phyloP scores from a whole-genome alignment of 805 yeast species.

The Candida incommunis region DNA sequence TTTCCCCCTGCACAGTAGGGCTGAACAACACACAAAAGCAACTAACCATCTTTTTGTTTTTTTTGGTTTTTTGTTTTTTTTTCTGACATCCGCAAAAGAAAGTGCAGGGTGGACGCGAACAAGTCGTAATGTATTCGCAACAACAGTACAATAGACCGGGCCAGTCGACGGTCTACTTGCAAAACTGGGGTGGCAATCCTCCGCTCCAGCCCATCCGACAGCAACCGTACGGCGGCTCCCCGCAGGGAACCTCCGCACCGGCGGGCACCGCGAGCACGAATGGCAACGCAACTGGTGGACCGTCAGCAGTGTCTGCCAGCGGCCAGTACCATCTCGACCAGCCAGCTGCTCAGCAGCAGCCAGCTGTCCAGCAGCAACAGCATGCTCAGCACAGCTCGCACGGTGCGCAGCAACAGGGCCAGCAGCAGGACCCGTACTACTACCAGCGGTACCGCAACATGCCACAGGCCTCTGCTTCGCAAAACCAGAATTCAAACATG shows the following conservation, averaged over 20 bases:
- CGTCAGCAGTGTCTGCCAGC: not conserved
- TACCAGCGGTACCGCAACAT: not conserved
- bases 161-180: not conserved
- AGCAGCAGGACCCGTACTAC: not conserved
- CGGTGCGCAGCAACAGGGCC: not conserved
- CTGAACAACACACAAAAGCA: too few relatives aligned
- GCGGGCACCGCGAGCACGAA: too few relatives aligned
- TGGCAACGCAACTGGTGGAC: not conserved
- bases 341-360: not conserved
- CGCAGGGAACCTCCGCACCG: too few relatives aligned
- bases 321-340: not conserved
- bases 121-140: not conserved
- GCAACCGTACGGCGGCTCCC: too few relatives aligned
- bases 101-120: not conserved
- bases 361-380: not conserved
- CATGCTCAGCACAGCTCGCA: not conserved
- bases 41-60: too few relatives aligned
- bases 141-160: not conserved
- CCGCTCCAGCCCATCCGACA: not conserved
- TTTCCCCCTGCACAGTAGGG: too few relatives aligned
- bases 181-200: not conserved
- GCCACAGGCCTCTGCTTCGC: not conserved
- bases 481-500: not conserved
- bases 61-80: too few relatives aligned
- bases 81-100: too few relatives aligned